Evolutionary conservation across 164 flowering plant genomes (phyloP).

Genomic region (Saururus chinensis): DNA sequence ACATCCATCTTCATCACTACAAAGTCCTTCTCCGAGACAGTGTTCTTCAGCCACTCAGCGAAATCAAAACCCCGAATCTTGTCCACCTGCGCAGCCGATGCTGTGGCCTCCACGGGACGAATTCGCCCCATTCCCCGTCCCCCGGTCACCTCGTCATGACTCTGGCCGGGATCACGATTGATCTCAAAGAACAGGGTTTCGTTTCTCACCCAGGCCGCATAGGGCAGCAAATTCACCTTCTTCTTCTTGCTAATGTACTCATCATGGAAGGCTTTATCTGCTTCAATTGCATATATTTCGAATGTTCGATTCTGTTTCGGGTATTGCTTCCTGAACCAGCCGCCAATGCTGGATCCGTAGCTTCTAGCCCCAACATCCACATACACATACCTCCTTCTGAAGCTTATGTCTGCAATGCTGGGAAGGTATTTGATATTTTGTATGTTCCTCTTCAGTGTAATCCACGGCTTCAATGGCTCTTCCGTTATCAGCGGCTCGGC

Average conservation of each 20-base stretch:
- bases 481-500: constrained; percentile 73
- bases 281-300: constrained; percentile 85
- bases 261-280: constrained; percentile 66
- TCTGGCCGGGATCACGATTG: constrained; percentile 52
- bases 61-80: constrained; percentile 87
- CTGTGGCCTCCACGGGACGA: constrained; percentile 25
- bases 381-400: constrained; percentile 68
- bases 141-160: constrained; percentile 20
- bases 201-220: constrained; percentile 90
- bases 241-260: constrained; percentile 51
- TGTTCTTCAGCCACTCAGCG: constrained; percentile 82
- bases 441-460: constrained; percentile 70
- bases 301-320: constrained; percentile 90
- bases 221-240: constrained; percentile 61
- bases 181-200: constrained; percentile 77
- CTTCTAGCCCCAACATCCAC: constrained; percentile 91
- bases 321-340: constrained; percentile 95
- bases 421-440: constrained; percentile 70
- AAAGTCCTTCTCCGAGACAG: constrained; percentile 67
- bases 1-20: constrained; percentile 99
- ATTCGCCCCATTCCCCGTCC: constrained; percentile 93
- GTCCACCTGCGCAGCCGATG: constrained; percentile 35
- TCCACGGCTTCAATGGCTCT: constrained; percentile 96
- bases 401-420: constrained; percentile 69
- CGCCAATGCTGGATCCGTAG: constrained; percentile 90